Percentiles rank a stretch among this genome's conserved stretches.
Evolutionary conservation across 2,329 filamentous ascomycete genomes (phyloP).

Genomic region (Corinectria fuckeliana): DNA sequence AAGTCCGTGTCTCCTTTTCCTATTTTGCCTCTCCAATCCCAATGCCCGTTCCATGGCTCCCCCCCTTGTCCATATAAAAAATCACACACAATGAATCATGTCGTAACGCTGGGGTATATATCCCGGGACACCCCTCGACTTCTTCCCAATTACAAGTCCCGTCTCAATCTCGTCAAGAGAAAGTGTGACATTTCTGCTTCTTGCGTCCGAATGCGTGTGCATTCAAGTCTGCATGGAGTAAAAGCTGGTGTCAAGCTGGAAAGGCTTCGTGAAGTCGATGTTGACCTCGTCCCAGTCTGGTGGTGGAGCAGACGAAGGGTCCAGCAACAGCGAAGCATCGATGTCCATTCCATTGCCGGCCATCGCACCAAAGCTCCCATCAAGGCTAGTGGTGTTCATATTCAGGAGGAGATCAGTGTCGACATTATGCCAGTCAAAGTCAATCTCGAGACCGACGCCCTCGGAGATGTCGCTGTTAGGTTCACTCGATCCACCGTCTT

Average conservation of each 20-base stretch:
- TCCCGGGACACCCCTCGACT: slow-evolving; percentile 27
- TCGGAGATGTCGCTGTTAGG: slow-evolving; percentile 69
- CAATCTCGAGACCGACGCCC: slow-evolving; percentile 59
- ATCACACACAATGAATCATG: slow-evolving; percentile 24
- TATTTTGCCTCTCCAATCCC: slow-evolving; percentile 11
- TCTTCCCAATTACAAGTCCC: slow-evolving; percentile 25
- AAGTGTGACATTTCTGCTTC: background rate
- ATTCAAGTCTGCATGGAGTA: slow-evolving; percentile 44
- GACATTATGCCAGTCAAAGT: slow-evolving; percentile 56
- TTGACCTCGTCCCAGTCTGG: slow-evolving; percentile 59
- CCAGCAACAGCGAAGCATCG: slow-evolving; percentile 41
- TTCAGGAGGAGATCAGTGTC: slow-evolving; percentile 53
- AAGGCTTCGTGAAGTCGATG: slow-evolving; percentile 59
- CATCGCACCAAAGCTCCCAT: slow-evolving; percentile 23
- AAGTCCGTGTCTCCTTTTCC: slow-evolving; percentile 7
- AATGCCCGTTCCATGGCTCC: slow-evolving; percentile 8
- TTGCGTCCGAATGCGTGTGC: slow-evolving; percentile 10
- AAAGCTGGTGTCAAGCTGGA: slow-evolving; percentile 55
- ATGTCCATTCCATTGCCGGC: slow-evolving; percentile 8
- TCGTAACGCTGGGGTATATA: slow-evolving; percentile 40
- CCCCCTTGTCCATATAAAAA: slow-evolving; percentile 11
- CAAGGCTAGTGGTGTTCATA: slow-evolving; percentile 45
- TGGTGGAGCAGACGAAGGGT: slow-evolving; percentile 28
- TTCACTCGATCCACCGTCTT: slow-evolving; percentile 65
- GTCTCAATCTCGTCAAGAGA: background rate